Base-by-base conservation (phyloP, 495 filamentous ascomycete species). In the Immersiella caudata region DNA sequence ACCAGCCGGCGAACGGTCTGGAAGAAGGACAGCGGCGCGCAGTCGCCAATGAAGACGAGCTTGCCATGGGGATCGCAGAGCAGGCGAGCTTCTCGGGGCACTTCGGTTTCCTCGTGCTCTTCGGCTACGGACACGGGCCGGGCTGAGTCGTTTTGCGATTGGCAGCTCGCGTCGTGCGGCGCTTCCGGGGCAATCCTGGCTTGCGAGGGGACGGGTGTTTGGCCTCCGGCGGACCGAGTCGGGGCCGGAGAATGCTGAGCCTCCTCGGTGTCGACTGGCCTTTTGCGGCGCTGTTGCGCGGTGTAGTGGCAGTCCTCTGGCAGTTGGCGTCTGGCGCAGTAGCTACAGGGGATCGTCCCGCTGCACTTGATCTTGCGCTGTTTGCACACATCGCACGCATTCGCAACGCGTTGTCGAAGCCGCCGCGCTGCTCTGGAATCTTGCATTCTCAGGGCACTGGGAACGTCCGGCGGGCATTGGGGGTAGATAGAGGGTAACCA, bases 1-100 rank as follows among this genome's bases (percentile, higher is more conserved):
- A 91, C 88, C 27, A 91, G 86, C 51, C 87, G 82, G 6, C 88
- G 86, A 49, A 91, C 81, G 24, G 87, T 87, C 73, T 91, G 88
- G 66, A 91, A 80, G 69, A 90, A 88, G 0, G 89, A 89, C 29
- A 90, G 78, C 50, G 87, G 88, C 16, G 89, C 88, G 14, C 88
- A 89, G 66, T 91, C 89, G 12, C 89, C 89, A 64, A 91, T 84
- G 70, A 91, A 91, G 57, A 84, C 78, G 46, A 87, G 82, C 71
- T 87, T 88, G 0, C 86, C 86, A 54, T 85, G 82, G 0, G 84
- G 81, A 59, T 88, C 86, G 50, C 85, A 82, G 1, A 88, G 76
- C 60, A 88, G 79, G 3, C 86, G 80, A 9, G 85, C 81, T 63
- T 83, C 81, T 18, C 77, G 75, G 27, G 79, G 81, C 4, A 83